Conservation (phyloP, 1,139 yeast species). For the Spathaspora jeffriesii region DNA sequence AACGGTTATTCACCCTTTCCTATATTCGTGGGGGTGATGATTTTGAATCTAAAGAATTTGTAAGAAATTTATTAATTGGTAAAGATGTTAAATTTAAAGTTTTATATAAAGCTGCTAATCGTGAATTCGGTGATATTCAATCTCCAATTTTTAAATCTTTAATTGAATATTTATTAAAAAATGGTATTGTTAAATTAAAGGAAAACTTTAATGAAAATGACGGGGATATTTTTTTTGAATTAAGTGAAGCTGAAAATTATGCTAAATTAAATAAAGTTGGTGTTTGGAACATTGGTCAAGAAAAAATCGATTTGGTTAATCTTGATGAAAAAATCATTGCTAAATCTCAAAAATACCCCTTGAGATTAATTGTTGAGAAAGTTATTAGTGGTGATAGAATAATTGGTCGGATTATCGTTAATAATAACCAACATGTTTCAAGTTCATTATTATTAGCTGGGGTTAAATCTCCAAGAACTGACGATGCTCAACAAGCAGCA, state of each 20-base stretch:
- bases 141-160: conserved; percentile 67
- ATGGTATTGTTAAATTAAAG: conserved; percentile 66
- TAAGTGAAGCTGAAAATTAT: conserved; percentile 36
- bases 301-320: conserved; percentile 22
- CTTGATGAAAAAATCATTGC: conserved; percentile 39
- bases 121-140: conserved; percentile 73
- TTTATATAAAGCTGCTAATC: conserved; percentile 48
- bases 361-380: conserved; percentile 67
- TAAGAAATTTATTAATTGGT: conserved; percentile 67
- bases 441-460: conserved; percentile 75
- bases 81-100: conserved; percentile 66
- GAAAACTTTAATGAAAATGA: conserved; percentile 49
- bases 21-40: conserved; percentile 52
- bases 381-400: conserved; percentile 76
- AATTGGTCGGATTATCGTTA: conserved; percentile 9
- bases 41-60: conserved; percentile 60
- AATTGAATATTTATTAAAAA: conserved; percentile 53
- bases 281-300: conserved; percentile 45
- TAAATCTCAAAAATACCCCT: conserved; percentile 39
- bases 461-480: conserved; percentile 67
- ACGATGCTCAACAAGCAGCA: conserved; percentile 38
- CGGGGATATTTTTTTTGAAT: conserved; percentile 24
- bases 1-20: conserved; percentile 64
- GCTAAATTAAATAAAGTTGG: conserved; percentile 56
- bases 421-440: conserved; percentile 43